Base-by-base conservation (phyloP, 2,329 filamentous ascomycete species). In the Taxawa tesnikishii region DNA sequence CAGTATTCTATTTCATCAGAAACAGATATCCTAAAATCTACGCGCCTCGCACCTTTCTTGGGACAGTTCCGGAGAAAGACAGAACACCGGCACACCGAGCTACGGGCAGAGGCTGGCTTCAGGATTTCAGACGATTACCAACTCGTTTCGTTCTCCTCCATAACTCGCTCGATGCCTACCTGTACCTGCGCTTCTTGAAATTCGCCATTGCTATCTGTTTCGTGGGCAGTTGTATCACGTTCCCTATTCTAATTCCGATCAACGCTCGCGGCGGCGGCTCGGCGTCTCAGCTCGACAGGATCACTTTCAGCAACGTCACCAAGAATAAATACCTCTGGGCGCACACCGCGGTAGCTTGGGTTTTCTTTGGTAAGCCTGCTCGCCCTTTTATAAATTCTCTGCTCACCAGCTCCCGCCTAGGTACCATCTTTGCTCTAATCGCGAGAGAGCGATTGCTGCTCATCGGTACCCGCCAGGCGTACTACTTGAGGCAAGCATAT, bases 61-160 rank as follows among this genome's bases (percentile, higher is more conserved):
- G n/a, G n/a, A n/a, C n/a, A n/a, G n/a, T n/a, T n/a, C n/a, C n/a
- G n/a, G n/a, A n/a, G n/a, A n/a, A n/a, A n/a, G n/a, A n/a, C n/a
- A n/a, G n/a, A n/a, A n/a, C n/a, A n/a, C n/a, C n/a, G n/a, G n/a
- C n/a, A n/a, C n/a, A n/a, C n/a, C n/a, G n/a, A n/a, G n/a, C n/a
- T n/a, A n/a, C n/a, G n/a, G n/a, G n/a, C n/a, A n/a, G n/a, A n/a
- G 35, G 34, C 27, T 75, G 70, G 70, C 59, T 74, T 31, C 54
- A 50, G 5, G 56, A 62, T 34, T 63, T 63, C 40, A 49, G 53
- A 15, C 45, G 41, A 43, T 58, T 65, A 27, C 47, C 55, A 17
- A 62, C 65, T 43, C 48, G 48, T 21, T 62, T 60, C 37, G 55
- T 67, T 14, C 53, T 67, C 28, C 56, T 62, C 39, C 61, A 64